Conservation (phyloP, 768 basidiomycete species). For the Hypholoma fasciculare region DNA sequence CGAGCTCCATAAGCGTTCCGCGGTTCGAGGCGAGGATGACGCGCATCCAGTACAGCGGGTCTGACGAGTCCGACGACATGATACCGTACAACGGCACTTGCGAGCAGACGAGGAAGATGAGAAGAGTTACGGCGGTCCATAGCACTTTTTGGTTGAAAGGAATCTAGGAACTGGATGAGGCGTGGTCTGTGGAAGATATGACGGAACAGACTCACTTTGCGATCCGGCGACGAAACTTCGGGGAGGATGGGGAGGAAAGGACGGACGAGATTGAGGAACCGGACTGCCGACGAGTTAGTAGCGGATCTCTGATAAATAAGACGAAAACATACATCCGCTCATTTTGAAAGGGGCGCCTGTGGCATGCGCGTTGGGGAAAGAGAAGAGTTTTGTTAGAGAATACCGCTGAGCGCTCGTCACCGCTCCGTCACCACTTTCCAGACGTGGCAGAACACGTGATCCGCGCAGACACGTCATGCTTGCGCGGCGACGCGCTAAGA, state of each 20-base stretch:
- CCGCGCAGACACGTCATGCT: not conserved
- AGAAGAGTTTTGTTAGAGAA: constrained; percentile 4
- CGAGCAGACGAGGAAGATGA: constrained; percentile 99
- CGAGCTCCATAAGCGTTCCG: constrained; percentile 99
- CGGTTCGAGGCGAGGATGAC: constrained; percentile 98
- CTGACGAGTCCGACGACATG: constrained; percentile 98
- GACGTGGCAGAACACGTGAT: constrained; percentile 9
- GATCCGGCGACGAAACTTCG: constrained; percentile 97
- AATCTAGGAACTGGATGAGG: constrained; percentile 50
- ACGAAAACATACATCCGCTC: constrained; percentile 71
- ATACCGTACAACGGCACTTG: constrained; percentile 99
- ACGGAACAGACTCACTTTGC: constrained; percentile 63
- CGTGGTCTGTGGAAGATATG: not conserved
- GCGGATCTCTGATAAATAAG: not conserved
- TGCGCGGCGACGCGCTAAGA: not conserved
- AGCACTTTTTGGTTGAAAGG: constrained; percentile 98
- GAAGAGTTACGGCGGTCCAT: constrained; percentile 99
- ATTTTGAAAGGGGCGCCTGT: constrained; percentile 43
- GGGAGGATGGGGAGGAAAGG: constrained; percentile 97
- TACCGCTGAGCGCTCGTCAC: constrained; percentile 4
- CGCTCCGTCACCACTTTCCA: constrained; percentile 34
- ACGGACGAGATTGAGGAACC: constrained; percentile 96
- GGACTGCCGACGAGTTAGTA: constrained; percentile 54
- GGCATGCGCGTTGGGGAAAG: constrained; percentile 2
- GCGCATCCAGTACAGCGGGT: constrained; percentile 99